Evolutionary conservation across 2,329 filamentous ascomycete genomes (phyloP).

Genomic region (Thelonectria discophora): DNA sequence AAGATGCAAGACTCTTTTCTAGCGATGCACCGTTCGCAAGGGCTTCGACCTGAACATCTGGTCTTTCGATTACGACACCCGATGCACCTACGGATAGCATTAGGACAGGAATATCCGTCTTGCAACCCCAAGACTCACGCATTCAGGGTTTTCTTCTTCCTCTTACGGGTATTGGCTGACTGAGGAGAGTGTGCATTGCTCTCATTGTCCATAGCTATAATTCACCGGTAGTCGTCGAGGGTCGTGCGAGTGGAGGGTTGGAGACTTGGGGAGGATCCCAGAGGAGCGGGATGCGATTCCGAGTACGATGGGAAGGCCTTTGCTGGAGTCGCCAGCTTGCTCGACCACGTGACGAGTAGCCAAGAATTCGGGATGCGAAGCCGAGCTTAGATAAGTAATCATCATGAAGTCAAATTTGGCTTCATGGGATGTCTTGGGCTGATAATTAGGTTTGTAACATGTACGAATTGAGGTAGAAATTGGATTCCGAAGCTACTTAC

Average conservation of each 20-base stretch:
- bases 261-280: not conserved
- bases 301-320: not conserved
- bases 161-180: not conserved
- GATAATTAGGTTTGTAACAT: no score
- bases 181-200: not conserved
- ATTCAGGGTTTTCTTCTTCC: not conserved
- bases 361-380: slow-evolving; percentile 7
- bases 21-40: slow-evolving; percentile 31
- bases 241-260: not conserved
- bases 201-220: not conserved
- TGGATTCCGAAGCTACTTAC: no score
- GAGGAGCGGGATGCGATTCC: not conserved
- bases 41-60: slow-evolving; percentile 30
- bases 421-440: not conserved
- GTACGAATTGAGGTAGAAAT: no score
- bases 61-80: slow-evolving; percentile 34
- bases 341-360: not conserved
- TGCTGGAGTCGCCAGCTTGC: not conserved
- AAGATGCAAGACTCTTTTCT: slow-evolving; percentile 29
- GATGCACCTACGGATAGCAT: slow-evolving; percentile 22
- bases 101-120: not conserved
- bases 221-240: not conserved
- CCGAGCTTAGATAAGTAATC: not conserved
- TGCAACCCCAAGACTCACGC: not conserved
- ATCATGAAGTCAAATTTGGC: not conserved